Evolutionary conservation across 306 rosid genomes (phyloP), one percentile per base, ranked within the genome.

Genomic region (Pterocarpus macrocarpus): DNA sequence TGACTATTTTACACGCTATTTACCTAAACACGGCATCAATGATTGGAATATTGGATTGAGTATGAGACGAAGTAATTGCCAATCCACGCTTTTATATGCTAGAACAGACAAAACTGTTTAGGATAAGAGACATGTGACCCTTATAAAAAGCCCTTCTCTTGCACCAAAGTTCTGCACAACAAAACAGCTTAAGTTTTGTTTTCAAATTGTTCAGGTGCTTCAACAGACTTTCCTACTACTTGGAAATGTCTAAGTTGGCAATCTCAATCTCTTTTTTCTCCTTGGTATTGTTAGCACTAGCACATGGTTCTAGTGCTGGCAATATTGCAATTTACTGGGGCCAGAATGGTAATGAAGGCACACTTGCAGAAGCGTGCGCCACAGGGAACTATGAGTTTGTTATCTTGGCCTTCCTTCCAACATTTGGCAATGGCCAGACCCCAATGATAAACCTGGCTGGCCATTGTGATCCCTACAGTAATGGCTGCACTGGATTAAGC

Each of bases 271-370:
- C 64, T 52, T 50, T 75, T 39, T 16, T 65, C 34, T 47, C 32
- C 56, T 52, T 75, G 22, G 14, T 47, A 30, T 22, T 75, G 63
- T 53, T 75, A 61, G 78, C 69, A 44, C 45, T 79, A 36, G 57
- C 77, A 69, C 75, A 36, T 30, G 38, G 41, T 7, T 69, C 68
- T 3, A 65, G 56, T 57, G 85, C 77, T 9, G 86, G 86, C 8
- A 56, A 73, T 17, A 86, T 86, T 75, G 82, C 81, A 17, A 64
- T 79, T 57, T 86, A 86, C 56, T 82, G 82, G 88, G 86, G 89
- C 50, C 86, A 86, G 58, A 86, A 86, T 79, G 86, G 86, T 1
- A 70, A 79, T 0, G 88, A 22, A 22, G 28, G 88, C 4, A 73
- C 88, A 0, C 41, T 82, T 36, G 65, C 78, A 0, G 78, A 70